These are phyloP conservation scores for Prunus mume DNA, from an alignment of 306 rosid genomes.

Conservation along the genomic window DNA sequence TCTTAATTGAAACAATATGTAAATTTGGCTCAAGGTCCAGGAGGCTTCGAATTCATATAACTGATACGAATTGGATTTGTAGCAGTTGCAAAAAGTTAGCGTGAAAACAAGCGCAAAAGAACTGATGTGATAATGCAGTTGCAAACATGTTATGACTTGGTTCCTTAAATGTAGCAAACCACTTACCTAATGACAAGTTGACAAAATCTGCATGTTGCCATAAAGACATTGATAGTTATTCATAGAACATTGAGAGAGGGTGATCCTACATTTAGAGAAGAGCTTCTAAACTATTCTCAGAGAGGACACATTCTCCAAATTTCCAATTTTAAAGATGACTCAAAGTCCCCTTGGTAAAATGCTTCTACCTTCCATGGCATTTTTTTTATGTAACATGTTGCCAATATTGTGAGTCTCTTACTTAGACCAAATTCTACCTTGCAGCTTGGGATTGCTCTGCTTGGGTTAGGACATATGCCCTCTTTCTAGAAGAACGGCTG, in stretches of 20 bases:
- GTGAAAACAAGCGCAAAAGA: background rate
- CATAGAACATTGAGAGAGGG: slow-evolving; percentile 94
- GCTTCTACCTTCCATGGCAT: background rate
- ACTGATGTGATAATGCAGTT: background rate
- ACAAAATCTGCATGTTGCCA: slow-evolving; percentile 60
- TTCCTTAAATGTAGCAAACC: background rate
- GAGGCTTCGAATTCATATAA: too few relatives aligned
- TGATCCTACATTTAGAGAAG: slow-evolving; percentile 40
- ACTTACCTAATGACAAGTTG: background rate
- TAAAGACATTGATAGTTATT: slow-evolving; percentile 88
- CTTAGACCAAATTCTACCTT: slow-evolving; percentile 30
- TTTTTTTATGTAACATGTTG: background rate
- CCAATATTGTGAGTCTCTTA: slow-evolving; percentile 8
- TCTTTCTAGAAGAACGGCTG: slow-evolving; percentile 77
- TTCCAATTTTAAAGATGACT: slow-evolving; percentile 86
- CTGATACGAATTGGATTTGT: background rate
- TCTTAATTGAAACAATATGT: background rate
- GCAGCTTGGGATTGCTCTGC: slow-evolving; percentile 99
- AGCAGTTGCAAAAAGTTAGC: background rate
- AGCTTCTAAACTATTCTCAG: slow-evolving; percentile 46
- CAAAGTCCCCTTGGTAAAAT: slow-evolving; percentile 70
- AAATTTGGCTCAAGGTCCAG: too few relatives aligned
- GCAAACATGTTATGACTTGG: background rate
- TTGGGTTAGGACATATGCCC: slow-evolving; percentile 84
- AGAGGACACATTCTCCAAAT: slow-evolving; percentile 74